Conservation (phyloP, 768 basidiomycete species). For the Auricularia heimuer region DNA sequence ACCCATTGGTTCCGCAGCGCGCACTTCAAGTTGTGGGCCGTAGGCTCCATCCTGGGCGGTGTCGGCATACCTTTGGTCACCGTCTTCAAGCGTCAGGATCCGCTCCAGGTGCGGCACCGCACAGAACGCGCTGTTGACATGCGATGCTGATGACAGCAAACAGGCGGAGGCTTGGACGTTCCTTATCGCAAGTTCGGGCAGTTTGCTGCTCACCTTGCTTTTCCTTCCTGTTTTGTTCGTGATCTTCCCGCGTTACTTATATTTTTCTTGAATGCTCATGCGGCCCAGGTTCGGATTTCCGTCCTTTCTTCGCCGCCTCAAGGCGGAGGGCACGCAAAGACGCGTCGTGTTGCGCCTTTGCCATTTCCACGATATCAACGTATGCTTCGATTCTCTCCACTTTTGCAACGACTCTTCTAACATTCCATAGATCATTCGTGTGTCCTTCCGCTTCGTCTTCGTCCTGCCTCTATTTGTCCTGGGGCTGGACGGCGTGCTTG, state of each 20-base stretch:
- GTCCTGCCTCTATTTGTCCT: conserved; percentile 54
- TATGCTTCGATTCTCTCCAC: conserved; percentile 25
- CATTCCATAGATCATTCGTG: conserved; percentile 46
- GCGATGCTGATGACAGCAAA: not conserved
- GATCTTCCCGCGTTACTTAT: not conserved
- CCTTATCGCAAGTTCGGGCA: conserved; percentile 59
- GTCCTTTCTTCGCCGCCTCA: conserved; percentile 50
- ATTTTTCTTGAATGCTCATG: not conserved
- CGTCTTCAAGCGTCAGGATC: conserved; percentile 48
- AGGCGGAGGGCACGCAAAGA: conserved; percentile 50
- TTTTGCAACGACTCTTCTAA: not conserved
- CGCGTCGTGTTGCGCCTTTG: conserved; percentile 60
- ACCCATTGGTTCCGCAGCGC: conserved; percentile 55
- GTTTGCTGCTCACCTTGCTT: conserved; percentile 60
- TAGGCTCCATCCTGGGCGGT: conserved; percentile 52
- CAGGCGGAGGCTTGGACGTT: conserved; percentile 65
- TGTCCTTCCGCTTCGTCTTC: conserved; percentile 67
- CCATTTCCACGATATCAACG: conserved; percentile 77
- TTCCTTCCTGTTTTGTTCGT: conserved; percentile 58
- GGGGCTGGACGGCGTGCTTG: conserved; percentile 56
- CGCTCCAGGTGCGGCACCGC: conserved; percentile 37
- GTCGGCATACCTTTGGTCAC: conserved; percentile 64
- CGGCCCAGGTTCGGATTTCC: conserved; percentile 54
- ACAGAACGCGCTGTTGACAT: not conserved
- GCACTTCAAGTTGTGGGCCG: conserved; percentile 67